Evolutionary conservation across 2,329 filamentous ascomycete species (phyloP).

Genomic region (Penicillium digitatum): DNA sequence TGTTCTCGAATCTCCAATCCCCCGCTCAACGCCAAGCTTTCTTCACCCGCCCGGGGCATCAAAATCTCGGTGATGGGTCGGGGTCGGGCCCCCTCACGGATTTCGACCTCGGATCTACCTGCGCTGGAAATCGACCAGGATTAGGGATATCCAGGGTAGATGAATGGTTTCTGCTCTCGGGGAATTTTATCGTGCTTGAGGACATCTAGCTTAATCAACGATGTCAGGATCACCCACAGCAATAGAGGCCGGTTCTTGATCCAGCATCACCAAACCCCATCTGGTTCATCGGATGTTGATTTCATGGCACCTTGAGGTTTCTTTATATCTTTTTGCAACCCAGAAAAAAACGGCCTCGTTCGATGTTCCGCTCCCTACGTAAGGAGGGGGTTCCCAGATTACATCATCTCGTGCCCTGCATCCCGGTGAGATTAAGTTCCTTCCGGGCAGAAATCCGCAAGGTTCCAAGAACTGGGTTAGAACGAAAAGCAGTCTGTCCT

Average conservation of each 20-base stretch:
- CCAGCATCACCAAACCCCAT: neutral
- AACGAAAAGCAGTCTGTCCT: neutral
- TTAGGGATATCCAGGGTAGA: neutral
- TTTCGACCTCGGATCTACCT: neutral
- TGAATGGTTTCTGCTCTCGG: neutral
- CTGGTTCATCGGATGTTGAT: neutral
- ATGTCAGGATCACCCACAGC: neutral
- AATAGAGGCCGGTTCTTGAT: neutral
- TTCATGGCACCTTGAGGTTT: neutral
- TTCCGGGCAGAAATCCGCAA: neutral
- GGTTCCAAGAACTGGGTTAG: neutral
- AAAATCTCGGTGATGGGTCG: neutral
- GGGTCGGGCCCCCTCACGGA: neutral
- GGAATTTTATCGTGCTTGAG: neutral
- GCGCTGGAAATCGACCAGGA: neutral
- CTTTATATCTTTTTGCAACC: neutral
- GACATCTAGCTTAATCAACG: neutral
- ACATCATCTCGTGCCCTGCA: neutral
- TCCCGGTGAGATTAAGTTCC: neutral
- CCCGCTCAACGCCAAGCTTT: constrained; percentile 13
- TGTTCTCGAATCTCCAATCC: constrained; percentile 6
- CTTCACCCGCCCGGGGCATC: constrained; percentile 1
- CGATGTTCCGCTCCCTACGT: neutral
- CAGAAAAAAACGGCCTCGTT: neutral
- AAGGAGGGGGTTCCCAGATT: neutral